Evolutionary conservation across 495 filamentous ascomycete species (phyloP), one percentile per base, ranked within the genome.

Genomic region (Xeromyces bisporus): DNA sequence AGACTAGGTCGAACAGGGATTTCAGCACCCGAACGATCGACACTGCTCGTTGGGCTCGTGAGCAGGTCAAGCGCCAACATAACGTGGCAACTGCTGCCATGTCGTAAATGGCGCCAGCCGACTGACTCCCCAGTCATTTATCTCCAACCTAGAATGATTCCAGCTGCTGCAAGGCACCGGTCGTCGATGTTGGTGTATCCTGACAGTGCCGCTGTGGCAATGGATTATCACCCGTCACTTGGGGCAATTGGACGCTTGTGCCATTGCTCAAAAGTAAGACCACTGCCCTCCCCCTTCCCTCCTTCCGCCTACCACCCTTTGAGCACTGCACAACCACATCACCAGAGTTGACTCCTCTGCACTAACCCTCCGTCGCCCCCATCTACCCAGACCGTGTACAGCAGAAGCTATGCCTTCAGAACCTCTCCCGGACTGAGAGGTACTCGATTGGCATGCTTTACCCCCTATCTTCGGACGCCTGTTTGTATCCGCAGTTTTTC

Each of bases 21-120:
- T 93, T 79, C 60, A 62, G 69, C 44, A 25, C 62, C 11, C 80
- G 85, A 30, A 96, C 89, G 4, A 75, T 83, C 37, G 85, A 94
- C 17, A 96, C 87, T 12, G 89, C 89, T 44, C 77, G 89, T 30
- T 97, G 89, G 89, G 84, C 89, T 35, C 76, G 89, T 23, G 91
- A 96, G 62, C 84, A 93, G 47, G 84, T 96, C 48, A 93, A 93
- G 67, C 75, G 82, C 39, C 89, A 97, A 53, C 70, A 79, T 31
- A 66, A 58, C 50, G 24, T 64, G 43, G 42, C 50, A 16, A 51
- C 43, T 13, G 43, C 54, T 36, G 46, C 47, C 14, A 58, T 59
- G 56, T 43, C 56, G 14, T 62, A 57, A 53, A 39, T 27, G 7
- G 14, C 5, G 10, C 18, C 14, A 20, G 9, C 9, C 5, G 4